Percentiles rank a stretch among this genome's conserved stretches.
phyloP scores from a whole-genome alignment of 2,329 filamentous ascomycete species.

The Alternaria postmessia region DNA sequence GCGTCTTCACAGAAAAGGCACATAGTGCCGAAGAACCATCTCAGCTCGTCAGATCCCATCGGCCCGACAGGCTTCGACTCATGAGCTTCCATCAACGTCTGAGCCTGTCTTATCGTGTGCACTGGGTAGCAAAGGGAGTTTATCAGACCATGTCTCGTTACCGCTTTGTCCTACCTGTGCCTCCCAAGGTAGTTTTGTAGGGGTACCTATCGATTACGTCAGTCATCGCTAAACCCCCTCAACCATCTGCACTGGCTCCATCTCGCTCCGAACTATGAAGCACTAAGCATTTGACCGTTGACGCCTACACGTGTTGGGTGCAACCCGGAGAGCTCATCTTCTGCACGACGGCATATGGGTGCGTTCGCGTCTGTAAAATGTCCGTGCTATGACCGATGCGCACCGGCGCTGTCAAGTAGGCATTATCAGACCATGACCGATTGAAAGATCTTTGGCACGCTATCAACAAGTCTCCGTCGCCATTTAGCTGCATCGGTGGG shows the following conservation, averaged over 20 bases:
- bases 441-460: constrained; percentile 25
- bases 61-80: constrained; percentile 17
- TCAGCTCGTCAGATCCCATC: constrained; percentile 18
- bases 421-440: constrained; percentile 20
- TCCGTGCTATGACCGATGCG: constrained; percentile 17
- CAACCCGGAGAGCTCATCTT: constrained; percentile 2
- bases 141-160: background rate
- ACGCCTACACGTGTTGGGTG: constrained; percentile 13
- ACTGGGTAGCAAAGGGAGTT: background rate
- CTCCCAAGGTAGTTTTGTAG: background rate
- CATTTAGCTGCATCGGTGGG: constrained; percentile 20
- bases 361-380: constrained; percentile 9
- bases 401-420: constrained; percentile 29
- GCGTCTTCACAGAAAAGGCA: constrained; percentile 14
- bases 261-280: constrained; percentile 2
- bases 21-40: constrained; percentile 21
- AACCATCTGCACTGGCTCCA: constrained; percentile 2
- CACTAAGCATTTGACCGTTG: constrained; percentile 13
- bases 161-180: background rate
- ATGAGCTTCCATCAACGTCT: background rate
- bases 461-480: constrained; percentile 31
- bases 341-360: constrained; percentile 14
- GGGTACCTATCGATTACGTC: constrained; percentile 8
- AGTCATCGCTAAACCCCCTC: constrained; percentile 8
- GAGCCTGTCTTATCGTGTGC: constrained; percentile 7